A percentile compares a stretch with the other conserved stretches of the same genome.
Conservation (phyloP, 2,329 filamentous ascomycete species). For the Helotiales sp. region DNA sequence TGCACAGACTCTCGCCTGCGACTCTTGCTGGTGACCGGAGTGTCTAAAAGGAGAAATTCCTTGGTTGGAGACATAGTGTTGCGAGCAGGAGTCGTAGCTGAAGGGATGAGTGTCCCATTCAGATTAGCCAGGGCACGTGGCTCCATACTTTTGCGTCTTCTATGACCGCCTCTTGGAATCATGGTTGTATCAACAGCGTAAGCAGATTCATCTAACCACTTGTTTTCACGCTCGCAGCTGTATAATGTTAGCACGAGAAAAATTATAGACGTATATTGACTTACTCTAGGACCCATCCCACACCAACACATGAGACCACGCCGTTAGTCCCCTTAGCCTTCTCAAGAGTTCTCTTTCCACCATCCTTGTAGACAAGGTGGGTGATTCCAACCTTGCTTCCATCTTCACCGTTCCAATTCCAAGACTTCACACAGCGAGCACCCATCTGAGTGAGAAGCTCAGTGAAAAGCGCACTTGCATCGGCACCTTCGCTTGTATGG, state of each 20-base stretch:
- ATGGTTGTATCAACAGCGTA: slow-evolving; percentile 69
- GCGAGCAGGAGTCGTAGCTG: slow-evolving; percentile 29
- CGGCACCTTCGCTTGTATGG: slow-evolving; percentile 76
- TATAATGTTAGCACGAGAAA: slow-evolving; percentile 33
- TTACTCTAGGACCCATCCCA: slow-evolving; percentile 87
- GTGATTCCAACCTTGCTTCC: slow-evolving; percentile 69
- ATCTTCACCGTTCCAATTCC: slow-evolving; percentile 63
- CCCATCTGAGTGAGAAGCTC: slow-evolving; percentile 81
- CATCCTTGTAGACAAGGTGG: slow-evolving; percentile 89
- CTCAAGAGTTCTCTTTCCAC: slow-evolving; percentile 75
- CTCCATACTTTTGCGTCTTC: slow-evolving; percentile 80
- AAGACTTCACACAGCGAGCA: slow-evolving; percentile 73
- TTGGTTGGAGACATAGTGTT: slow-evolving; percentile 34
- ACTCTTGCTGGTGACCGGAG: slow-evolving; percentile 31
- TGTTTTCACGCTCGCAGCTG: slow-evolving; percentile 73
- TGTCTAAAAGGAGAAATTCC: slow-evolving; percentile 31
- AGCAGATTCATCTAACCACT: slow-evolving; percentile 72
- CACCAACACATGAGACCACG: slow-evolving; percentile 80
- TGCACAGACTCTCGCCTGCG: slow-evolving; percentile 33
- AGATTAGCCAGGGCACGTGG: slow-evolving; percentile 68
- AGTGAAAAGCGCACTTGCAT: slow-evolving; percentile 79
- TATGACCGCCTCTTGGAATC: slow-evolving; percentile 68
- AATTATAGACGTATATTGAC: slow-evolving; percentile 36
- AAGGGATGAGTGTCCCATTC: slow-evolving; percentile 61
- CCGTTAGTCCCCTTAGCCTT: slow-evolving; percentile 74